A percentile compares a stretch with the other conserved stretches of the same genome.
phyloP scores from a whole-genome alignment of 495 filamentous ascomycete species.

The Staphylotrichum longicolle region DNA sequence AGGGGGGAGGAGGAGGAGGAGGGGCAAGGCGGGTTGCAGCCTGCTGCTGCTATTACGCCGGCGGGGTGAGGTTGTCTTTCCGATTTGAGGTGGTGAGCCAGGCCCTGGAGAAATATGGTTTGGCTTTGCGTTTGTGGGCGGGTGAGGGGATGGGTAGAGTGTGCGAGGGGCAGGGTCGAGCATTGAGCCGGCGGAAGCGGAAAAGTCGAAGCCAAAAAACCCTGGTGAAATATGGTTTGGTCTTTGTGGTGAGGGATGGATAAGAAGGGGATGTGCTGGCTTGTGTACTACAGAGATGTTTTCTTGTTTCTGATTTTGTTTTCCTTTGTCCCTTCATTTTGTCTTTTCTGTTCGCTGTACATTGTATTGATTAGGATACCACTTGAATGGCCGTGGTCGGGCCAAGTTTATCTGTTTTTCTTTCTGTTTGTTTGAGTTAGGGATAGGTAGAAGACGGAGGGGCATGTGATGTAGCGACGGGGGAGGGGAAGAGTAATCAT shows the following conservation, averaged over 20 bases:
- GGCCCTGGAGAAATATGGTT: no score
- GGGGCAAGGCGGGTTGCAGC: constrained; percentile 15
- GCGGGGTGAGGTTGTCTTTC: neutral
- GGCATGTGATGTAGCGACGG: no score
- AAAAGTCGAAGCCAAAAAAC: no score
- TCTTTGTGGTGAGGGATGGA: neutral
- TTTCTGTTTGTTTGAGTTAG: neutral
- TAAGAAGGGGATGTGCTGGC: neutral
- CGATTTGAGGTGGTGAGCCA: no score
- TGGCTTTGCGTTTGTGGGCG: no score
- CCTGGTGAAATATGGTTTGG: neutral
- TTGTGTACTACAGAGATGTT: neutral
- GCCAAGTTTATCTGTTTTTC: no score
- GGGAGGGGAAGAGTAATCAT: no score
- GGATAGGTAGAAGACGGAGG: neutral
- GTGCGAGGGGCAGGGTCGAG: no score
- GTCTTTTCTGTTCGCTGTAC: neutral
- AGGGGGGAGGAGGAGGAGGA: constrained; percentile 30
- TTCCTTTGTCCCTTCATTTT: no score
- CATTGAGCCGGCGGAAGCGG: no score
- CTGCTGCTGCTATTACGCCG: constrained; percentile 18
- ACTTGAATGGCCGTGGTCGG: constrained; percentile 1
- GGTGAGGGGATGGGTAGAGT: neutral
- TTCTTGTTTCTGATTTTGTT: neutral
- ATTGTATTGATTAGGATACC: constrained; percentile 13